Conservation (phyloP, 768 basidiomycete species). For the Boletus fagicola region DNA sequence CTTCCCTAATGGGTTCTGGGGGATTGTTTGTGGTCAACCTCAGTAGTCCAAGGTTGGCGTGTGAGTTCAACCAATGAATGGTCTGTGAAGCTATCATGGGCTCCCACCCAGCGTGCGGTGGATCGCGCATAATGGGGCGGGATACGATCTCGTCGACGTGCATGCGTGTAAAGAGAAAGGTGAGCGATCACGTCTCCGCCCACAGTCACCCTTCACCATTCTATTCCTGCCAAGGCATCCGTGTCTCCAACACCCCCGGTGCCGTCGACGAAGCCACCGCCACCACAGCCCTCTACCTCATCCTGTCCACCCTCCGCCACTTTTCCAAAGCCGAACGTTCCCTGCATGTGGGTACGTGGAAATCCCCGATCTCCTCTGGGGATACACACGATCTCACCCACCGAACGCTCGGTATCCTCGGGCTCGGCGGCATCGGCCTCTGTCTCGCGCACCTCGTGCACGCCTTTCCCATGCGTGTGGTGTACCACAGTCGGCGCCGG, state of each 20-base stretch:
- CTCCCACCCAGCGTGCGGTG: constrained; percentile 68
- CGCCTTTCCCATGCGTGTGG: constrained; percentile 84
- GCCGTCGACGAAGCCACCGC: constrained; percentile 92
- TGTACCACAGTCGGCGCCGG: constrained; percentile 72
- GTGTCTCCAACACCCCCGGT: constrained; percentile 83
- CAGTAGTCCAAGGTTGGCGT: no score
- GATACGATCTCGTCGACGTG: constrained; percentile 83
- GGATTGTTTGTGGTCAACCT: no score
- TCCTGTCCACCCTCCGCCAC: constrained; percentile 75
- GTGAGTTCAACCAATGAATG: no score
- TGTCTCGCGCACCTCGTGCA: constrained; percentile 68
- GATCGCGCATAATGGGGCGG: constrained; percentile 88
- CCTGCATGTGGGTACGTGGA: constrained; percentile 57
- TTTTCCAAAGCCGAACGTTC: constrained; percentile 62
- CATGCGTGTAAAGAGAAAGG: constrained; percentile 68
- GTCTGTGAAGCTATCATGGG: constrained; percentile 18
- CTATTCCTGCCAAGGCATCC: constrained; percentile 40
- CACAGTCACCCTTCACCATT: neutral
- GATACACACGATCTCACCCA: constrained; percentile 62
- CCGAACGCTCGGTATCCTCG: constrained; percentile 69
- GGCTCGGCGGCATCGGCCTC: constrained; percentile 74
- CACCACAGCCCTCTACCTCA: constrained; percentile 79
- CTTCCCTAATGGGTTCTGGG: no score
- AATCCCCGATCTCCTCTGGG: constrained; percentile 46
- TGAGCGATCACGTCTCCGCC: constrained; percentile 41